A percentile compares a stretch with the other conserved stretches of the same genome.
phyloP scores from a whole-genome alignment of 1,139 yeast species.

The Yamadazyma buinensis region DNA sequence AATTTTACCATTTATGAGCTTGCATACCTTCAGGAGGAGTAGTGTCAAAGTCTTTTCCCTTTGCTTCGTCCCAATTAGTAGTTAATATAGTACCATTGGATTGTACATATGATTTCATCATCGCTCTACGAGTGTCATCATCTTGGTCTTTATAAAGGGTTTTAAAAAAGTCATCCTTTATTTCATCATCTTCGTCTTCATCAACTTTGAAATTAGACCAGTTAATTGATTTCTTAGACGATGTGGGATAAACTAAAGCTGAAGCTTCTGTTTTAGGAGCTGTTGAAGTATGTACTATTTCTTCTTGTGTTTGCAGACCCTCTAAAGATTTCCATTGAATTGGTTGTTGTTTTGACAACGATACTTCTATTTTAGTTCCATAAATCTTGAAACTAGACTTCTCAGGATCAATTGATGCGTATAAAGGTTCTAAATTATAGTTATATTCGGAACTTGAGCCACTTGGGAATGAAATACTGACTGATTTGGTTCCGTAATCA shows the following conservation, averaged over 20 bases:
- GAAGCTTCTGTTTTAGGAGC: conserved; percentile 9
- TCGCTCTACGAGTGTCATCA: conserved; percentile 85
- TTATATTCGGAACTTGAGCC: conserved; percentile 44
- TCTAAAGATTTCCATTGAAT: conserved; percentile 47
- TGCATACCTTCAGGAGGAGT: conserved; percentile 75
- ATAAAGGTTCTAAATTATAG: conserved; percentile 50
- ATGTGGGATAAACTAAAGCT: conserved; percentile 51
- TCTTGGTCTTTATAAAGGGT: conserved; percentile 75
- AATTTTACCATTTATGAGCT: conserved; percentile 38
- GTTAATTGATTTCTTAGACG: conserved; percentile 57
- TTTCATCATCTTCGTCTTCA: conserved; percentile 37
- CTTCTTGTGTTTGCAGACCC: conserved; percentile 15
- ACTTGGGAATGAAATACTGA: conserved; percentile 44
- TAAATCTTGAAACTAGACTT: conserved; percentile 50
- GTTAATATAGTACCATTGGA: conserved; percentile 92
- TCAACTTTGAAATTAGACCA: conserved; percentile 69
- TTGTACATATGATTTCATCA: conserved; percentile 95
- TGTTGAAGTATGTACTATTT: conserved; percentile 6
- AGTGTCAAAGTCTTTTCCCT: conserved; percentile 60
- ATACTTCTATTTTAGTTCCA: conserved; percentile 73
- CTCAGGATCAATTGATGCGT: conserved; percentile 45
- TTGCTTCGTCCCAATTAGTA: conserved; percentile 93
- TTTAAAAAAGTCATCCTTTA: conserved; percentile 70
- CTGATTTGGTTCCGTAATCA: conserved; percentile 27
- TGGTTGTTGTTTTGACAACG: conserved; percentile 33